Evolutionary conservation across 1,139 yeast species (phyloP).

Genomic region (Hyphopichia wangnamkhiaoensis): DNA sequence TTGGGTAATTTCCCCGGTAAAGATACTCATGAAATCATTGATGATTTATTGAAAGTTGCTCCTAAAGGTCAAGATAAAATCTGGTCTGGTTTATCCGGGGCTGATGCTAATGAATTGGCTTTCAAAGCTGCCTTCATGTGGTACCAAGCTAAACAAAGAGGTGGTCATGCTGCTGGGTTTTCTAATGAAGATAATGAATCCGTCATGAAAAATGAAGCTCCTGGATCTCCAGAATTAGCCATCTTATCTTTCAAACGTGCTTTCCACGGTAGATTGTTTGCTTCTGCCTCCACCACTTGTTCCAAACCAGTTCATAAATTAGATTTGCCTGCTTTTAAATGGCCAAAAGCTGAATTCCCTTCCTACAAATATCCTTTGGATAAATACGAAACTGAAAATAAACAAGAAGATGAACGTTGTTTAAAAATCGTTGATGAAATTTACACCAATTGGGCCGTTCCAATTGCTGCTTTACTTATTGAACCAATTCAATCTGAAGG

Average conservation of each 20-base stretch:
- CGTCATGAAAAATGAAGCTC: conserved; percentile 67
- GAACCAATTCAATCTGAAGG: conserved; percentile 89
- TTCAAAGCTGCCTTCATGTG: conserved; percentile 83
- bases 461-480: conserved; percentile 74
- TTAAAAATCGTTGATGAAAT: conserved; percentile 58
- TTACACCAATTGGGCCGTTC: conserved; percentile 57
- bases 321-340: conserved; percentile 79
- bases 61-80: conserved; percentile 68
- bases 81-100: conserved; percentile 81
- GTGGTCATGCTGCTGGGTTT: conserved; percentile 50
- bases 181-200: conserved; percentile 59
- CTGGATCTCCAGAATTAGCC: conserved; percentile 76
- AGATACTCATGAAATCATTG: conserved; percentile 59
- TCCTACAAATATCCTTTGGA: conserved; percentile 71
- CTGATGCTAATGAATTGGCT: conserved; percentile 83
- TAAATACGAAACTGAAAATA: conserved; percentile 53
- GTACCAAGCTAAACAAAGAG: conserved; percentile 65
- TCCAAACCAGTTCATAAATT: conserved; percentile 83
- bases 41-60: conserved; percentile 60
- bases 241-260: conserved; percentile 72
- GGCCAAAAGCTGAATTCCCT: conserved; percentile 89
- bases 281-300: conserved; percentile 74
- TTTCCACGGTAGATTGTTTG: conserved; percentile 84
- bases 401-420: conserved; percentile 67
- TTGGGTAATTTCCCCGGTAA: conserved; percentile 72